Base-by-base conservation (phyloP, 805 yeast genomes). In the Ogataea wickerhamii region DNA sequence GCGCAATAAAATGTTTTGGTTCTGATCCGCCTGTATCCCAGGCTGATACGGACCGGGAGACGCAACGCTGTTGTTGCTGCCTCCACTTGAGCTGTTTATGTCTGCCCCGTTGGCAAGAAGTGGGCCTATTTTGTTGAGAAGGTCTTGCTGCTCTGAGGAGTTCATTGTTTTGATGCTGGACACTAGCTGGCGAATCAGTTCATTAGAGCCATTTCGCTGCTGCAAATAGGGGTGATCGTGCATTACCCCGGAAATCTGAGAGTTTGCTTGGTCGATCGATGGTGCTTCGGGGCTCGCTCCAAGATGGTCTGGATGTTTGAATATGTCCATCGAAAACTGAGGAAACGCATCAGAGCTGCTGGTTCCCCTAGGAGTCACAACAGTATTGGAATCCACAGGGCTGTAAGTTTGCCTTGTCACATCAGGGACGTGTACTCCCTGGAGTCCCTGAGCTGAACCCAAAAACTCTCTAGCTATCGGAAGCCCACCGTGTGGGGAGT, bases 401-500 rank as follows among this genome's bases (percentile, higher is more conserved):
- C 28, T 14, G 8, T 8, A 8, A 8, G 8, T 8, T 22, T 22
- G 25, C 25, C 11, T 8, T 8, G 12, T 8, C 29, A 26, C 29
- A 11, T 26, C 29, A 6, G 29, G n/a, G 16, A 26, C 7, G 16
- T 14, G 17, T 13, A 6, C 29, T 26, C 17, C 29, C 16, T 10
- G 29, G 7, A 14, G 7, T 8, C 12, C 25, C 11, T 8, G 25
- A 12, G 11, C 25, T 11, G 29, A 7, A 7, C 29, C 17, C 29
- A 26, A 20, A 27, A 45, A 58, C 20, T 55, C 53, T 34, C 53
- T 41, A 5, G 61, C 41, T 5, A 59, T 38, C 1, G 67, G 67
- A 6, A 74, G 62, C 32, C 77, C 76, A 1, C 82, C 82, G 55
- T 76, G 81, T 3, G 82, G 81, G 20, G 79, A 66, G 37, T 67